A percentile compares a stretch with the other conserved stretches of the same genome.
Conservation (phyloP, 164 flowering plant genomes). For the Chimonanthus praecox region DNA sequence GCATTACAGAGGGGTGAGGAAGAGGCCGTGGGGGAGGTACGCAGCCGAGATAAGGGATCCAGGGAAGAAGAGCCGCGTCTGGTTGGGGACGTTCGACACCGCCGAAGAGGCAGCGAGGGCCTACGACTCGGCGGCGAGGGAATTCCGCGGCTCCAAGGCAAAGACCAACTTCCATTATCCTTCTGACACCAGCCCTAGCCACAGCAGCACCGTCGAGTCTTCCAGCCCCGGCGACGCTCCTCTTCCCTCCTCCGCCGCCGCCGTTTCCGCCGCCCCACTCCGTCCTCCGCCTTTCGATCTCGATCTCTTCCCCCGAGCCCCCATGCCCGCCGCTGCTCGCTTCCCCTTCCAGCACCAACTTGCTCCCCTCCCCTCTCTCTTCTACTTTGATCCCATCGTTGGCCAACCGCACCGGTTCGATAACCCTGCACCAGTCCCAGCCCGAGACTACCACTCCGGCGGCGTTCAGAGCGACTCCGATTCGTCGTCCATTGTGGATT, state of each 20-base stretch:
- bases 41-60: slow-evolving; percentile 90
- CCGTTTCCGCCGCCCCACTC: slow-evolving; percentile 5
- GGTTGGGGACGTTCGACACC: slow-evolving; percentile 84
- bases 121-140: slow-evolving; percentile 68
- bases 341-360: no score
- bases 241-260: slow-evolving; percentile 12
- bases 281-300: slow-evolving; percentile 36
- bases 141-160: slow-evolving; percentile 74
- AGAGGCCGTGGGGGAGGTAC: slow-evolving; percentile 79
- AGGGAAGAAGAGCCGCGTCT: slow-evolving; percentile 66
- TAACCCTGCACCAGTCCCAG: no score
- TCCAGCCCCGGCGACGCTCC: slow-evolving; percentile 69
- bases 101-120: slow-evolving; percentile 80
- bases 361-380: no score
- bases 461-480: slow-evolving; percentile 87
- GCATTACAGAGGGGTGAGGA: slow-evolving; percentile 64
- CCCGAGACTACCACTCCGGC: slow-evolving; percentile 21
- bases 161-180: slow-evolving; percentile 58
- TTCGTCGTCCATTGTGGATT: slow-evolving; percentile 67
- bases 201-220: slow-evolving; percentile 83
- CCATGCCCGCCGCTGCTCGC: neutral
- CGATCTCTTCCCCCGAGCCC: neutral
- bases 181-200: slow-evolving; percentile 51
- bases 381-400: no score
- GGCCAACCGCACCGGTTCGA: no score